Evolutionary conservation across 2,329 filamentous ascomycete genomes (phyloP).

Genomic region (Claviceps fusiformis): DNA sequence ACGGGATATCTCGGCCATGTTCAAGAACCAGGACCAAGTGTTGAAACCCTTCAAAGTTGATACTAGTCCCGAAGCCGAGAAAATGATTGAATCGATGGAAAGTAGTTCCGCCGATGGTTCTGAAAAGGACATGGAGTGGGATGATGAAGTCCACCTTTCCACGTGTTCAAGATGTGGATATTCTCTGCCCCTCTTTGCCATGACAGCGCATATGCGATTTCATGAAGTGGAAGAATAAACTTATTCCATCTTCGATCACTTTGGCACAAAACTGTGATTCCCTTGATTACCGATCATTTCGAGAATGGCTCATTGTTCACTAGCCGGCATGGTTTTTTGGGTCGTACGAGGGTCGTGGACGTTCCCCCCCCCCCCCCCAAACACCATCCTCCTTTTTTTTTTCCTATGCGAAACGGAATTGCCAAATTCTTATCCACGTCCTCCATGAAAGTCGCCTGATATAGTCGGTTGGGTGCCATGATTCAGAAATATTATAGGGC

Average conservation of each 20-base stretch:
- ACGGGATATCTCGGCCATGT: slow-evolving; percentile 72
- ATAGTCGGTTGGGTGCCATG: not conserved
- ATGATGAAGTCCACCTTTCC: slow-evolving; percentile 14
- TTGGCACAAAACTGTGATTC: not conserved
- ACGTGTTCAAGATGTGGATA: slow-evolving; percentile 37
- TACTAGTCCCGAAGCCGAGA: slow-evolving; percentile 18
- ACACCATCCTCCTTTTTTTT: not conserved
- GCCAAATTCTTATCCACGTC: not conserved
- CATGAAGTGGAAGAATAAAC: slow-evolving; percentile 18
- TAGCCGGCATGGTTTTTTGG: not conserved
- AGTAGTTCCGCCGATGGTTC: slow-evolving; percentile 11
- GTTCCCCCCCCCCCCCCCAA: not conserved
- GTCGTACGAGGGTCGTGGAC: slow-evolving; percentile 1
- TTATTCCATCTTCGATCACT: not conserved
- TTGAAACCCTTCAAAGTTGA: slow-evolving; percentile 51
- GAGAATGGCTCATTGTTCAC: not conserved
- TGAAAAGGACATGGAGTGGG: slow-evolving; percentile 15
- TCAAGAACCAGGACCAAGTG: slow-evolving; percentile 57
- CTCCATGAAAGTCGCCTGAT: not conserved
- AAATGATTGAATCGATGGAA: slow-evolving; percentile 12
- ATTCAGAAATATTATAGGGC: not conserved
- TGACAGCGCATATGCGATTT: slow-evolving; percentile 36
- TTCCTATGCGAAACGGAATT: not conserved
- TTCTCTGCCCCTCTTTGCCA: slow-evolving; percentile 42
- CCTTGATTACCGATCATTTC: not conserved